Evolutionary conservation across 352 stramenopile genomes (phyloP).

Genomic region (Phytopythium sindhum): DNA sequence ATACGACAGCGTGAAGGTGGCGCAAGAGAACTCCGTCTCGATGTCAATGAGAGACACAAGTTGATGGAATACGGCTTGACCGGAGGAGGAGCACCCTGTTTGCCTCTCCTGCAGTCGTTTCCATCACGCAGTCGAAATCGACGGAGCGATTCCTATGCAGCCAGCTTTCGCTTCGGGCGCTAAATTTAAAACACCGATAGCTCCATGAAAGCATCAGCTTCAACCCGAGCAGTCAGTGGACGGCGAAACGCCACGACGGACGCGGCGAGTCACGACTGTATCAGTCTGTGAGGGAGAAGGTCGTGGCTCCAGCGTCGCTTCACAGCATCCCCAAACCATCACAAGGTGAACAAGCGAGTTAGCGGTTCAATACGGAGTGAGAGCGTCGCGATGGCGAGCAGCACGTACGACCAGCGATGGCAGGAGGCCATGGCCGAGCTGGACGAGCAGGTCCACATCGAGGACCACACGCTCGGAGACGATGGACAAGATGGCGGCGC

Average conservation of each 20-base stretch:
- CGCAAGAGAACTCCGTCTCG: too few relatives aligned
- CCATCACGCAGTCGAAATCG: background rate
- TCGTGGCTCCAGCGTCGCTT: background rate
- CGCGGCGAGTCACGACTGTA: background rate
- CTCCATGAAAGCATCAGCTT: background rate
- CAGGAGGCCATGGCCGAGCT: constrained; percentile 91
- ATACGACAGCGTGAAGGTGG: too few relatives aligned
- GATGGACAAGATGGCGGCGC: constrained; percentile 28
- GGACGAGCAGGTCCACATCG: constrained; percentile 90
- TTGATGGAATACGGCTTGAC: too few relatives aligned
- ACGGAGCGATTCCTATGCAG: background rate
- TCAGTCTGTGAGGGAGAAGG: background rate
- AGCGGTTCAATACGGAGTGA: too few relatives aligned
- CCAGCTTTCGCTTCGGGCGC: background rate
- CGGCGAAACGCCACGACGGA: background rate
- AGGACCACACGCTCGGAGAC: constrained; percentile 68
- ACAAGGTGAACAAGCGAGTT: too few relatives aligned
- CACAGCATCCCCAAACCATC: background rate
- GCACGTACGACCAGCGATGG: constrained; percentile 89
- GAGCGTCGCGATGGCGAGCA: constrained; percentile 29
- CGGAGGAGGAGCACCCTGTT: background rate
- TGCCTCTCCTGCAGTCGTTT: background rate
- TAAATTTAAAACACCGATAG: background rate
- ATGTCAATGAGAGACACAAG: background rate
- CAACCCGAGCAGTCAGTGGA: background rate